phyloP scores from a whole-genome alignment of 495 filamentous ascomycete species.

The Aspergillus sparsus region DNA sequence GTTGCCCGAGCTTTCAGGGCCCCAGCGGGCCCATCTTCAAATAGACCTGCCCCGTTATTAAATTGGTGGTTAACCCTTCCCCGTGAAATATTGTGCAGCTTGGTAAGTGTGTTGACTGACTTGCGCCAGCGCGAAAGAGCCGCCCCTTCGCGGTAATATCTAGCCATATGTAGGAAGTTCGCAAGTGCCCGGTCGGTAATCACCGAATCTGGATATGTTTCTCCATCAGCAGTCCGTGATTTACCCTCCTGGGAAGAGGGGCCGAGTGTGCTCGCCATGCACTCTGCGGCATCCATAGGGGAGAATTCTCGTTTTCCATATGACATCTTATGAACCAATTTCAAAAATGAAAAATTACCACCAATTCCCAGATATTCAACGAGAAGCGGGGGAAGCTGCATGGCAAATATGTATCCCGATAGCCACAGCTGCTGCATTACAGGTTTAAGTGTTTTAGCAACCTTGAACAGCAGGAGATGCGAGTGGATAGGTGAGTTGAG shows the following conservation, averaged over 20 bases:
- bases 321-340: conserved; percentile 33
- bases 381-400: conserved; percentile 46
- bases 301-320: conserved; percentile 32
- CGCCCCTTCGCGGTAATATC: conserved; percentile 52
- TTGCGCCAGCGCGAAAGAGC: conserved; percentile 45
- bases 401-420: conserved; percentile 54
- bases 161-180: conserved; percentile 46
- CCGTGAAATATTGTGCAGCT: conserved; percentile 41
- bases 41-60: conserved; percentile 45
- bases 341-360: conserved; percentile 48
- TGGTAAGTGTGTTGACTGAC: conserved; percentile 48
- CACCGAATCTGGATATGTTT: conserved; percentile 36
- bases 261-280: conserved; percentile 47
- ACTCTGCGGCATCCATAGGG: conserved; percentile 36
- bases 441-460: conserved; percentile 39
- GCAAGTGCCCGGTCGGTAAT: conserved; percentile 29
- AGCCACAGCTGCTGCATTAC: conserved; percentile 41
- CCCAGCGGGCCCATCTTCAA: conserved; percentile 47
- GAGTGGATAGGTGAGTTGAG: conserved; percentile 41
- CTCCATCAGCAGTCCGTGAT: conserved; percentile 34
- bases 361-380: conserved; percentile 40
- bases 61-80: conserved; percentile 28
- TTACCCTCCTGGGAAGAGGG: conserved; percentile 39
- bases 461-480: conserved; percentile 41
- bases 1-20: conserved; percentile 50